A percentile compares a stretch with the other conserved stretches of the same genome.
Conservation (phyloP, 1,284 basidiomycete genomes). For the Malassezia sp. region DNA sequence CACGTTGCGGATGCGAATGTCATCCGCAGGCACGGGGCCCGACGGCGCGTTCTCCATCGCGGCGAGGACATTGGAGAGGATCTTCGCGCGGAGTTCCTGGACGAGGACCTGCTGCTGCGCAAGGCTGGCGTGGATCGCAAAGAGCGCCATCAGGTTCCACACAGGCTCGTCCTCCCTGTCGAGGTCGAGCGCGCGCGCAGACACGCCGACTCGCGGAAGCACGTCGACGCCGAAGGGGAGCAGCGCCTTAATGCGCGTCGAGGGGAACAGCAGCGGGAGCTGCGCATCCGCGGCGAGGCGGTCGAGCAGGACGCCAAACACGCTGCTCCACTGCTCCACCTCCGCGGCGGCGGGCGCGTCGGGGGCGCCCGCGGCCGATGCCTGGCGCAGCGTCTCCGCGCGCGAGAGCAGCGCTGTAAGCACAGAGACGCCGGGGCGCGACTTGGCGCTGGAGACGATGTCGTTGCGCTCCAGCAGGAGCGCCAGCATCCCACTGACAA, state of each 20-base stretch:
- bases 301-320: conserved; percentile 70
- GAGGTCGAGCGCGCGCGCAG: conserved; percentile 36
- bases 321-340: conserved; percentile 62
- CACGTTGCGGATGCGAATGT: conserved; percentile 39
- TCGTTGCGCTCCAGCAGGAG: conserved; percentile 73
- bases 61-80: conserved; percentile 69
- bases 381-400: conserved; percentile 75
- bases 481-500: conserved; percentile 76
- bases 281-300: conserved; percentile 56
- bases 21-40: conserved; percentile 15
- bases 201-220: too few relatives aligned
- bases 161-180: conserved; percentile 78
- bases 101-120: conserved; percentile 77
- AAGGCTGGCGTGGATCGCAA: conserved; percentile 74
- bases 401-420: conserved; percentile 83
- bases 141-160: conserved; percentile 78
- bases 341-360: conserved; percentile 54
- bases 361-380: conserved; percentile 1
- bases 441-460: conserved; percentile 58
- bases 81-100: conserved; percentile 74
- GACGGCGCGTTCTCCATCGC: conserved; percentile 51
- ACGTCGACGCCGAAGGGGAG: conserved; percentile 51
- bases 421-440: conserved; percentile 77
- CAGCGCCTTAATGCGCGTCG: conserved; percentile 59
- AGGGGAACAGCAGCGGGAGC: conserved; percentile 74